These are phyloP conservation scores for Cladosporium sp. DNA, from an alignment of 2,329 filamentous ascomycete genomes.

Conservation along the genomic window DNA sequence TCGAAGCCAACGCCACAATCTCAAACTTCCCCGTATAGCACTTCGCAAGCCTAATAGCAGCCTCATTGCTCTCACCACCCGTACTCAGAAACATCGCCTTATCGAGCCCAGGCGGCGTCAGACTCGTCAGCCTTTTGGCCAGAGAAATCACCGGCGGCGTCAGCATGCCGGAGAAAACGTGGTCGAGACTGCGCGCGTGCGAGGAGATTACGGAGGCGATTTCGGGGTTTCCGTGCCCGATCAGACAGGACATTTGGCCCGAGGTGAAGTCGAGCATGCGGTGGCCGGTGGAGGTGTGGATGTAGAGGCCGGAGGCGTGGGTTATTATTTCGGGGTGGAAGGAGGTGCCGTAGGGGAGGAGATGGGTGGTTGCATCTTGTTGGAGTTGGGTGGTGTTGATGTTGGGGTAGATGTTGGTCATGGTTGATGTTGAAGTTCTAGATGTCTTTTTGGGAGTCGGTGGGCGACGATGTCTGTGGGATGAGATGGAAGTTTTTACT, in stretches of 20 bases:
- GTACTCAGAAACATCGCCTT: conserved; percentile 57
- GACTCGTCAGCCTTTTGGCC: conserved; percentile 45
- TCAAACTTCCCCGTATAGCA: conserved; percentile 61
- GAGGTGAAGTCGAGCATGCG: conserved; percentile 56
- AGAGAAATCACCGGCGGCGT: conserved; percentile 54
- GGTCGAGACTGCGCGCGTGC: conserved; percentile 51
- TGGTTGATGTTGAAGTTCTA: background rate
- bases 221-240: conserved; percentile 56
- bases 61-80: conserved; percentile 47
- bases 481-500: too few species aligned
- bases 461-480: too few species aligned
- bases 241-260: conserved; percentile 56
- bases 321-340: conserved; percentile 21
- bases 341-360: conserved; percentile 20
- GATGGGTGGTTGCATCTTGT: conserved; percentile 16
- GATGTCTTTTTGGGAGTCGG: too few species aligned
- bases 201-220: conserved; percentile 50
- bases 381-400: conserved; percentile 17
- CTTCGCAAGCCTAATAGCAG: conserved; percentile 61
- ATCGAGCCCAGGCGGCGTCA: conserved; percentile 48
- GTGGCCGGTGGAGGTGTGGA: conserved; percentile 21
- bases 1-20: conserved; percentile 55
- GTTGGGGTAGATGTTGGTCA: conserved; percentile 17
- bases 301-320: conserved; percentile 17
- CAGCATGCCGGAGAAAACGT: conserved; percentile 57